phyloP scores from a whole-genome alignment of 345 rosid species.

The Orychophragmus violaceus region DNA sequence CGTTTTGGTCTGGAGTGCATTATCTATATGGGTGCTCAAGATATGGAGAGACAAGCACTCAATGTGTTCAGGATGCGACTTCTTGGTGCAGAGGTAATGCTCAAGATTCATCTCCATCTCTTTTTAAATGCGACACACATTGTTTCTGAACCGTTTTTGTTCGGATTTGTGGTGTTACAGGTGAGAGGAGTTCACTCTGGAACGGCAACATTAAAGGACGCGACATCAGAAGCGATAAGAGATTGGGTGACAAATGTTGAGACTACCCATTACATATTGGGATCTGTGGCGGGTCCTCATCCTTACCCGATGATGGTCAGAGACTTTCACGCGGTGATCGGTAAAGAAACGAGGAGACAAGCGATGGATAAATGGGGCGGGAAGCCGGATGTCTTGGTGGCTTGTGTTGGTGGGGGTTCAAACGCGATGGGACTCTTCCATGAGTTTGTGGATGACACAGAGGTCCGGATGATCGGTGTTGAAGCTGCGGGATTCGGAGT shows the following conservation, averaged over 20 bases:
- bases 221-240: constrained; percentile 67
- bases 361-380: constrained; percentile 96
- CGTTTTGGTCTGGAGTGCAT: constrained; percentile 74
- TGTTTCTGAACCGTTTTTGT: background rate
- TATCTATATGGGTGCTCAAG: constrained; percentile 93
- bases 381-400: constrained; percentile 85
- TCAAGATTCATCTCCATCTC: background rate
- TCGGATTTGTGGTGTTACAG: constrained; percentile 24
- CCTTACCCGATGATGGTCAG: constrained; percentile 97
- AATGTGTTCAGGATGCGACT: constrained; percentile 92
- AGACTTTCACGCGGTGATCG: constrained; percentile 90
- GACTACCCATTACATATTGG: constrained; percentile 90
- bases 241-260: constrained; percentile 98
- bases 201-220: constrained; percentile 69
- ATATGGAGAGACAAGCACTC: constrained; percentile 89
- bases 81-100: constrained; percentile 77
- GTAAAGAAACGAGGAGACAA: constrained; percentile 79
- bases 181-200: constrained; percentile 71
- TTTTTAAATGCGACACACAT: background rate
- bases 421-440: constrained; percentile 95
- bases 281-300: constrained; percentile 97
- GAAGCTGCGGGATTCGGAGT: constrained; percentile 94
- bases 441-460: constrained; percentile 72
- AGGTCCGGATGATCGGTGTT: constrained; percentile 85
- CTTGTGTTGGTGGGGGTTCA: constrained; percentile 95